A percentile compares a stretch with the other conserved stretches of the same genome.
These are phyloP conservation scores for Nemania diffusa DNA, from an alignment of 2,329 filamentous ascomycete species.

Conservation along the genomic window DNA sequence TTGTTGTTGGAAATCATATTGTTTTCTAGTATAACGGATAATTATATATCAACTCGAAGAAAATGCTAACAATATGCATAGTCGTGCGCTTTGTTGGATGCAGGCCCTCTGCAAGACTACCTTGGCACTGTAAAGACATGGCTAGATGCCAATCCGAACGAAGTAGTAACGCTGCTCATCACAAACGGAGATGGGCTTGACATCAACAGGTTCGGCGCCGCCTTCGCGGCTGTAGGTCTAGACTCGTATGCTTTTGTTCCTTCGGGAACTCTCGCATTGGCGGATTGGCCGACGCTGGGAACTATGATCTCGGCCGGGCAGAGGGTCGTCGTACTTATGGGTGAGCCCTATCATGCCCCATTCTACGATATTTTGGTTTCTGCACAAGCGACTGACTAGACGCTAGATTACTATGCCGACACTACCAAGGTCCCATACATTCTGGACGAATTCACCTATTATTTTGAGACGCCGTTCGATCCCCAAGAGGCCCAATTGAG, in stretches of 20 bases:
- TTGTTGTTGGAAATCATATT: not conserved
- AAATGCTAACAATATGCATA: slow-evolving; percentile 14
- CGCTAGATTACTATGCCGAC: slow-evolving; percentile 68
- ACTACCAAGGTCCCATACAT: slow-evolving; percentile 67
- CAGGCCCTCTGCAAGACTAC: slow-evolving; percentile 65
- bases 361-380: not conserved
- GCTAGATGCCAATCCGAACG: slow-evolving; percentile 67
- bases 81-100: slow-evolving; percentile 67
- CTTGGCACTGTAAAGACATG: slow-evolving; percentile 68
- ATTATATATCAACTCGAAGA: too few species aligned
- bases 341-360: slow-evolving; percentile 50
- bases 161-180: slow-evolving; percentile 71
- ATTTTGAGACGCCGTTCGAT: slow-evolving; percentile 80
- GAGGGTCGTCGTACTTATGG: slow-evolving; percentile 77
- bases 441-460: slow-evolving; percentile 70
- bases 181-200: slow-evolving; percentile 70
- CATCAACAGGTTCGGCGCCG: slow-evolving; percentile 63
- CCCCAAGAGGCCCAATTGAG: slow-evolving; percentile 65
- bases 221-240: slow-evolving; percentile 66
- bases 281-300: slow-evolving; percentile 76
- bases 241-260: slow-evolving; percentile 67
- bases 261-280: slow-evolving; percentile 51
- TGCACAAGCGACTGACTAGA: slow-evolving; percentile 31
- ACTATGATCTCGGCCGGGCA: slow-evolving; percentile 70
- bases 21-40: not conserved